phyloP scores from a whole-genome alignment of 2,329 filamentous ascomycete genomes.

The Hypoxylon sp. region DNA sequence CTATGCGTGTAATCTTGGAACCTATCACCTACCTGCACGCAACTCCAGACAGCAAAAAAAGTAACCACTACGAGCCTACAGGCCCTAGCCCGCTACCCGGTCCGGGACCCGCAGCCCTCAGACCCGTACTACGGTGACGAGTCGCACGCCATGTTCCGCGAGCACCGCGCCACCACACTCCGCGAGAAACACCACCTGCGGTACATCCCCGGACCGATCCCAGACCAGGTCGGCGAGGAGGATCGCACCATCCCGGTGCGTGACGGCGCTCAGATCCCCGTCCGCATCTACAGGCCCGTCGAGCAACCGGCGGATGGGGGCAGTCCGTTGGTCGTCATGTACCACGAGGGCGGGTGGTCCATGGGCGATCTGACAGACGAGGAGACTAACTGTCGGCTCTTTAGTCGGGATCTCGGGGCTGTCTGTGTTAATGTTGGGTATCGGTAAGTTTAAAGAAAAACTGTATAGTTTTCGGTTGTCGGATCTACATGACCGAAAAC shows the following conservation, averaged over 20 bases:
- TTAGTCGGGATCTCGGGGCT: constrained; percentile 51
- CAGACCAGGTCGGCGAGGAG: constrained; percentile 45
- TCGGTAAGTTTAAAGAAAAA: constrained; percentile 46
- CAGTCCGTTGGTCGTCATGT: constrained; percentile 51
- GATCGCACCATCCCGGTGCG: constrained; percentile 51
- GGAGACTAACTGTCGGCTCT: constrained; percentile 49
- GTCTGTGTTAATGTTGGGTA: constrained; percentile 58
- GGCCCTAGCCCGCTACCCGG: constrained; percentile 9
- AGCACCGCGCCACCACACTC: constrained; percentile 44
- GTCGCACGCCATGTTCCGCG: constrained; percentile 20
- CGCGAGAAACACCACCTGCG: constrained; percentile 48
- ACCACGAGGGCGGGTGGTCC: constrained; percentile 53
- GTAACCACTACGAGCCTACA: not conserved
- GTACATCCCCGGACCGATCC: constrained; percentile 45
- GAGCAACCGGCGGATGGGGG: constrained; percentile 15
- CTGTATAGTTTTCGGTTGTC: not conserved
- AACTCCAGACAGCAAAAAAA: not conserved
- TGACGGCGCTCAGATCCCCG: constrained; percentile 50
- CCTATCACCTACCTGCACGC: not conserved
- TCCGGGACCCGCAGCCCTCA: constrained; percentile 1
- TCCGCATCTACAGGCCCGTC: constrained; percentile 51
- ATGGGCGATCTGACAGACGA: constrained; percentile 53
- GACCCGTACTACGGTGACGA: not conserved
- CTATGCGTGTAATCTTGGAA: not conserved
- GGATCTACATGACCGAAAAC: not conserved